A percentile compares a stretch with the other conserved stretches of the same genome.
These are phyloP conservation scores for Starmerella floris DNA, from an alignment of 805 yeast species.

Conservation along the genomic window DNA sequence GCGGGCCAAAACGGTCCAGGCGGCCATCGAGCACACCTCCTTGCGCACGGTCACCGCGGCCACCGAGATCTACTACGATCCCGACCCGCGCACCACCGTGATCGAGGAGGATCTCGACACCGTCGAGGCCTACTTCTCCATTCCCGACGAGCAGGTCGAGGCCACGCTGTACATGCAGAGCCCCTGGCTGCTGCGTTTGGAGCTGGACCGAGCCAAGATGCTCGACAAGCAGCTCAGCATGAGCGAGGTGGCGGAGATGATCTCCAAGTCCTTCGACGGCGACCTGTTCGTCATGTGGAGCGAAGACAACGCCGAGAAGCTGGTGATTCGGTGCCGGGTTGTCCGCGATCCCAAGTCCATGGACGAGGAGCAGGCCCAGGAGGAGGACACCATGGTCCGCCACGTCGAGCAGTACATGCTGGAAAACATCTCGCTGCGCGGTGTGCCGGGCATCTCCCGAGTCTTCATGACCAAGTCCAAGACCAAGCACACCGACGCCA, in stretches of 20 bases:
- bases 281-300: conserved; percentile 97
- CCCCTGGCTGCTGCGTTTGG: conserved; percentile 95
- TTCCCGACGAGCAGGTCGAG: conserved; percentile 96
- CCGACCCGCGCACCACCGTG: conserved; percentile 94
- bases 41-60: conserved; percentile 91
- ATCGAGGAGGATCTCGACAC: conserved; percentile 94
- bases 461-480: conserved; percentile 47
- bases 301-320: conserved; percentile 94
- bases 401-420: conserved; percentile 93
- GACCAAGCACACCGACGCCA: conserved; percentile 39
- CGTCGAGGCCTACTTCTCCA: conserved; percentile 91
- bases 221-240: conserved; percentile 93
- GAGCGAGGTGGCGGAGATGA: conserved; percentile 96
- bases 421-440: conserved; percentile 86
- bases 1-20: conserved; percentile 85
- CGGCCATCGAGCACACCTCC: conserved; percentile 94
- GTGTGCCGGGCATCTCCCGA: conserved; percentile 86
- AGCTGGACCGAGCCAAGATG: conserved; percentile 97
- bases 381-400: conserved; percentile 92
- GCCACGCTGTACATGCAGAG: conserved; percentile 87
- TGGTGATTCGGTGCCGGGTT: conserved; percentile 95
- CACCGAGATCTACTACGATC: conserved; percentile 93
- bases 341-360: conserved; percentile 88
- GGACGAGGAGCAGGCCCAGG: conserved; percentile 89
- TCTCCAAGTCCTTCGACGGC: conserved; percentile 81